Base-by-base conservation (phyloP, 2,329 filamentous ascomycete genomes). In the Talaromyces sp. region DNA sequence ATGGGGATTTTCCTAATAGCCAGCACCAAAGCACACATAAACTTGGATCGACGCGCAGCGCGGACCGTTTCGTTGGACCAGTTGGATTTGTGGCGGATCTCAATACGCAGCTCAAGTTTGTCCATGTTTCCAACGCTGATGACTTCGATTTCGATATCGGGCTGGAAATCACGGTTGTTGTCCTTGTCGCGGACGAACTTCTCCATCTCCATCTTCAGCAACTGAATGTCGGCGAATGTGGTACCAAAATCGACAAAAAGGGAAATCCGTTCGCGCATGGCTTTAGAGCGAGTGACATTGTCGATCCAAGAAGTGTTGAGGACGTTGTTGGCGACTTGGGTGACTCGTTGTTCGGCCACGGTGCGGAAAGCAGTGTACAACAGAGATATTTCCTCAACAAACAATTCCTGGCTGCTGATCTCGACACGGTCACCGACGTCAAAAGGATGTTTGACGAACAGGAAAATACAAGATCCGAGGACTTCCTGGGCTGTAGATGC, bases 401-500 rank as follows among this genome's bases (percentile, higher is more conserved):
- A 80, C 65, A 96, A 85, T 65, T 85, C 81, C 63, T 87, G 81
- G 13, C 72, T 72, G 54, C 72, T 77, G 63, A 97, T 88, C 66
- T 97, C 91, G 43, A 97, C 89, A 25, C 94, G 87, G 72, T 99
- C 94, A 61, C 93, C 92, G 21, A 97, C 91, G 70, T 99, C 94
- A 72, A 89, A 97, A 0, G 94, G 93, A 72, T 99, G 94, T 79
- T 99, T 99, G 78, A 97, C 91, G 68, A 99, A 99, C 1, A 99
- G 79, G 79, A 99, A 99, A 68, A 99, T 96, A 78, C 93, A 97
- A 37, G 92, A 97, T 68, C 93, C 93, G n/a, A 99, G 84, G 63
- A 99, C 89, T 74, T 99, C 94, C 74, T 97, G 92, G 3, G 88
- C 87, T 1, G 92, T 97, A 57, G 88, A 88, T 22, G 92, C 87